Conservation (phyloP, 805 yeast species). For the Allodekkera sacchari region DNA sequence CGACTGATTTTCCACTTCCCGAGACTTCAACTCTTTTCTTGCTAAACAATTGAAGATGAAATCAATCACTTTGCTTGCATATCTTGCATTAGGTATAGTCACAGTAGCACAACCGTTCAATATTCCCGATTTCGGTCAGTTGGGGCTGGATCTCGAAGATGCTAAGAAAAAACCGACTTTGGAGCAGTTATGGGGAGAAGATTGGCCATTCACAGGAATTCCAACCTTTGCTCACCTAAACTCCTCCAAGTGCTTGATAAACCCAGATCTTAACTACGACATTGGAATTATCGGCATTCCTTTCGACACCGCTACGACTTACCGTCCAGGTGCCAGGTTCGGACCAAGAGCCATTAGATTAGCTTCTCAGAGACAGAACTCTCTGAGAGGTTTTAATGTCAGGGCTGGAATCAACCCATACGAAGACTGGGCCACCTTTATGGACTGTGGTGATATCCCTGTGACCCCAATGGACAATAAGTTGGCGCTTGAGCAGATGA, state of each 20-base stretch:
- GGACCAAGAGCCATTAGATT: constrained; percentile 69
- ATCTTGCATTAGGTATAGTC: no score
- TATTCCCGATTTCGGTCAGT: neutral
- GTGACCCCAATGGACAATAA: constrained; percentile 52
- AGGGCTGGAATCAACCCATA: constrained; percentile 46
- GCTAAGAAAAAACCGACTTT: constrained; percentile 27
- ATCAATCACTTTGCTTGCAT: no score
- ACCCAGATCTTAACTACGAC: constrained; percentile 44
- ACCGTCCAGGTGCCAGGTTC: constrained; percentile 75
- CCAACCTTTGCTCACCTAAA: constrained; percentile 71
- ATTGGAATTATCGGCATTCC: constrained; percentile 74
- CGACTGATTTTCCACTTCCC: no score
- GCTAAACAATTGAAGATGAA: no score
- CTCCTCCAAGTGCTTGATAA: constrained; percentile 45
- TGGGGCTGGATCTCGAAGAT: no score
- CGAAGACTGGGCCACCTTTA: constrained; percentile 36
- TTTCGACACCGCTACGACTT: constrained; percentile 75
- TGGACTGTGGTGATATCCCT: constrained; percentile 54
- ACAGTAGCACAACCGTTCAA: constrained; percentile 3
- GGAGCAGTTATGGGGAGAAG: constrained; percentile 62
- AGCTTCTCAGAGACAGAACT: constrained; percentile 64
- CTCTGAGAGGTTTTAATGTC: constrained; percentile 61
- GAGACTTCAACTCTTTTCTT: no score
- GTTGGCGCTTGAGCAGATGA: constrained; percentile 47
- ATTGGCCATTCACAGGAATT: constrained; percentile 65